Evolutionary conservation across 2,329 filamentous ascomycete genomes (phyloP).

Genomic region (Fusarium guadeloupense): DNA sequence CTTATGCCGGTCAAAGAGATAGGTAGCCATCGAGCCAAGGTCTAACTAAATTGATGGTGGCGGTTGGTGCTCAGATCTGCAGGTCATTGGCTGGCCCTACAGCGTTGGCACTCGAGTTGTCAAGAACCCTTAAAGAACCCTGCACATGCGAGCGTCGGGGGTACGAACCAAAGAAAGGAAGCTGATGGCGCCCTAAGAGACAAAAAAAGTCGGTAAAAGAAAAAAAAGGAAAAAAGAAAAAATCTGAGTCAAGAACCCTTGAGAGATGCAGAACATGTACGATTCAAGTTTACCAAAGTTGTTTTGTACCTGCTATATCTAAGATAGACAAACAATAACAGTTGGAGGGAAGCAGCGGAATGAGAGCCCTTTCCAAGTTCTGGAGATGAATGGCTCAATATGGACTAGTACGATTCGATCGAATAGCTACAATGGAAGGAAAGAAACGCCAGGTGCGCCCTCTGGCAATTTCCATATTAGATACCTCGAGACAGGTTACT

Average conservation of each 20-base stretch:
- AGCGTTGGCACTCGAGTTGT: conserved; percentile 23
- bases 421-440: background rate
- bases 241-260: background rate
- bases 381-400: background rate
- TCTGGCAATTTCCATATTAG: background rate
- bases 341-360: background rate
- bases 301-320: too few relatives aligned
- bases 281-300: too few relatives aligned
- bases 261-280: background rate
- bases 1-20: too few relatives aligned
- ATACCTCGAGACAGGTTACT: background rate
- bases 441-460: background rate
- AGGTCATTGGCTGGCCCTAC: conserved; percentile 33
- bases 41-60: background rate
- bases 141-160: conserved; percentile 7
- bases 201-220: background rate
- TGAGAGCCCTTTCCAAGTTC: background rate
- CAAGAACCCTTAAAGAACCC: conserved; percentile 21
- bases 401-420: background rate
- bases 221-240: background rate
- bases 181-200: background rate
- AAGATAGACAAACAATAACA: background rate
- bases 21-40: background rate
- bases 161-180: background rate
- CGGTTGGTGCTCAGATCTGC: conserved; percentile 6